Conservation (phyloP, 768 basidiomycete species). For the Pleurotus tuoliensis region DNA sequence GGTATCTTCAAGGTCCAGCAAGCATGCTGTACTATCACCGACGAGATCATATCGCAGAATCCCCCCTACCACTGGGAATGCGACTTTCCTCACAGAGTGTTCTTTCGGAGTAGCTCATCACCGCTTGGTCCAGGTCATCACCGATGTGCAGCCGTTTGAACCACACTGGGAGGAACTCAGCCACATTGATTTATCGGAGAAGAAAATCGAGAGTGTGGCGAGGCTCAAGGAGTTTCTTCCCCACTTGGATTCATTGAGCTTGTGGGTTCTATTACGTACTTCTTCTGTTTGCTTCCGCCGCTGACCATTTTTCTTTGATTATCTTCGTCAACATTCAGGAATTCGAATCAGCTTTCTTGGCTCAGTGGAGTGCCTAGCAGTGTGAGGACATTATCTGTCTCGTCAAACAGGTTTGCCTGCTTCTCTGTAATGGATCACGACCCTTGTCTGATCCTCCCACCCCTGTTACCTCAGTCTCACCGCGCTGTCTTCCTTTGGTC, state of each 20-base stretch:
- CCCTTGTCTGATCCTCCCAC: slow-evolving; percentile 8
- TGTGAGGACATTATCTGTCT: slow-evolving; percentile 74
- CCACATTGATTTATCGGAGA: slow-evolving; percentile 69
- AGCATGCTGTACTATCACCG: slow-evolving; percentile 28
- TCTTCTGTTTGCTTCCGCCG: slow-evolving; percentile 7
- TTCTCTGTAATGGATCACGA: background rate
- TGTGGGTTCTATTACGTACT: slow-evolving; percentile 50
- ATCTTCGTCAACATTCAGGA: slow-evolving; percentile 35
- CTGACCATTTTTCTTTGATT: background rate
- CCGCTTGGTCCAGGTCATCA: slow-evolving; percentile 85
- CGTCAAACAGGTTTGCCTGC: slow-evolving; percentile 61
- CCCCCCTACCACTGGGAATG: slow-evolving; percentile 33
- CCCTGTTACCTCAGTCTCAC: slow-evolving; percentile 54
- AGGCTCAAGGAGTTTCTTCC: slow-evolving; percentile 88
- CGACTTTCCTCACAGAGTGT: slow-evolving; percentile 85
- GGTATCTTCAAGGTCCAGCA: slow-evolving; percentile 37
- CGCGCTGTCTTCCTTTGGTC: slow-evolving; percentile 82
- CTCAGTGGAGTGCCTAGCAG: slow-evolving; percentile 71
- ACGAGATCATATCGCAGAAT: slow-evolving; percentile 26
- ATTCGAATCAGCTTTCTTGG: slow-evolving; percentile 73
- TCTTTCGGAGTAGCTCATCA: slow-evolving; percentile 96
- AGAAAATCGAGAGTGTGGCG: slow-evolving; percentile 77
- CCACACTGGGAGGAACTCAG: slow-evolving; percentile 87
- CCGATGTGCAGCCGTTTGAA: slow-evolving; percentile 91
- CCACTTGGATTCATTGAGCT: slow-evolving; percentile 61